Evolutionary conservation across 768 basidiomycete species (phyloP).

Genomic region (Gyrodon lividus): DNA sequence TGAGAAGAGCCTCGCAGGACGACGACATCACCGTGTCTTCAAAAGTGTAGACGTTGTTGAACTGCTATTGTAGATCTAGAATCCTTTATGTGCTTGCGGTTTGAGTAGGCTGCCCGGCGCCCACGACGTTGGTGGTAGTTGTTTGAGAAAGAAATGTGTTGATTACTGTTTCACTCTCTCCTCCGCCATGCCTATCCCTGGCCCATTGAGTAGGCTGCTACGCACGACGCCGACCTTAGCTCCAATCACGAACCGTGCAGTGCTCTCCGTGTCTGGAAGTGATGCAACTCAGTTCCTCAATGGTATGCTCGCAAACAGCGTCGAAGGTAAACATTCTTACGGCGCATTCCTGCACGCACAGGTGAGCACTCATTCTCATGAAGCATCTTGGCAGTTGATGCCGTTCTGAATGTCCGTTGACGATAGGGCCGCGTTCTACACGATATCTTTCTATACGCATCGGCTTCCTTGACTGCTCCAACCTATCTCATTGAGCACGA

Average conservation of each 20-base stretch:
- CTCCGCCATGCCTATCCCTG: slow-evolving; percentile 31
- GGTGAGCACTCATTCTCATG: slow-evolving; percentile 39
- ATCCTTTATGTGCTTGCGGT: background rate
- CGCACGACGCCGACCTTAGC: slow-evolving; percentile 54
- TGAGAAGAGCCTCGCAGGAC: slow-evolving; percentile 74
- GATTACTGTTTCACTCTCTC: slow-evolving; percentile 11
- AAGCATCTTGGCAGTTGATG: background rate
- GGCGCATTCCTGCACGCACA: slow-evolving; percentile 79
- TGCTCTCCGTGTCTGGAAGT: slow-evolving; percentile 77
- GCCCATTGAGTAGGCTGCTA: slow-evolving; percentile 43
- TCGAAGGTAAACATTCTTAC: slow-evolving; percentile 55
- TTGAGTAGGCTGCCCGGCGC: background rate
- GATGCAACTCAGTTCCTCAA: slow-evolving; percentile 83
- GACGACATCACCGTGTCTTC: slow-evolving; percentile 57
- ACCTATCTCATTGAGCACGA: slow-evolving; percentile 77
- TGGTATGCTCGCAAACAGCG: slow-evolving; percentile 60
- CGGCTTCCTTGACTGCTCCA: slow-evolving; percentile 41
- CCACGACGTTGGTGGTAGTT: slow-evolving; percentile 1
- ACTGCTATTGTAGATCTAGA: background rate
- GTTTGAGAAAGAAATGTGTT: slow-evolving; percentile 1
- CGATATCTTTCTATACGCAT: slow-evolving; percentile 83
- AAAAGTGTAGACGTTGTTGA: background rate
- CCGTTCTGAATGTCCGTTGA: slow-evolving; percentile 4
- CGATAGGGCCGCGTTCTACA: slow-evolving; percentile 83
- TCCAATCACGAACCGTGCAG: slow-evolving; percentile 58